A percentile compares a stretch with the other conserved stretches of the same genome.
These are phyloP conservation scores for Leishmania aethiopica DNA, from an alignment of 208 protist species.

Conservation along the genomic window DNA sequence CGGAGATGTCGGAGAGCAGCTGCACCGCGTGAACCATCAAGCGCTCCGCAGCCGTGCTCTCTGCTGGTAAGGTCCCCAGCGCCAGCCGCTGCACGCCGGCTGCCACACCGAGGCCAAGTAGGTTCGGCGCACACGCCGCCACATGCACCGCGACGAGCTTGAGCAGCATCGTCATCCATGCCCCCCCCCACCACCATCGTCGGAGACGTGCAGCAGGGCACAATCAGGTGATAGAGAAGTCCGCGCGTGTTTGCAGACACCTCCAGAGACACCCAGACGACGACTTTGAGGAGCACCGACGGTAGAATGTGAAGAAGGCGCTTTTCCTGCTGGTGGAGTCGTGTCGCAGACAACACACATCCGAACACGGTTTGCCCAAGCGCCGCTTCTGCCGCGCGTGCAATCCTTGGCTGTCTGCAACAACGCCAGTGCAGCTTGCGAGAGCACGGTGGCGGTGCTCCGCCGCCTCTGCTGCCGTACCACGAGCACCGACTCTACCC, in stretches of 20 bases:
- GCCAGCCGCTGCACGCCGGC: constrained; percentile 47
- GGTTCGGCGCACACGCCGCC: constrained; percentile 15
- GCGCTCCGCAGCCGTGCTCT: constrained; percentile 33
- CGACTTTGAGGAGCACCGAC: constrained; percentile 30
- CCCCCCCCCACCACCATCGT: constrained; percentile 29
- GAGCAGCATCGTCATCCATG: constrained; percentile 47
- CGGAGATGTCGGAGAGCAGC: constrained; percentile 39
- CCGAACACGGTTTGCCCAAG: constrained; percentile 18
- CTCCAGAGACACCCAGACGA: background rate
- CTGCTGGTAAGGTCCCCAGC: constrained; percentile 17
- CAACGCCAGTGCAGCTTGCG: background rate
- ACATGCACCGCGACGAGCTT: constrained; percentile 45
- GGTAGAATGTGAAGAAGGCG: constrained; percentile 33
- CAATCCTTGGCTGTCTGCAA: background rate
- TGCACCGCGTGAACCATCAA: constrained; percentile 39
- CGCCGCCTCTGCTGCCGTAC: background rate
- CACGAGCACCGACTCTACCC: constrained; percentile 22
- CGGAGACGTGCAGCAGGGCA: constrained; percentile 34
- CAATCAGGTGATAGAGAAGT: constrained; percentile 21
- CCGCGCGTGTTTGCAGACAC: constrained; percentile 12
- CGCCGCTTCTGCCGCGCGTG: background rate
- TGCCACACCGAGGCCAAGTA: constrained; percentile 43
- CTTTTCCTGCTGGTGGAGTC: constrained; percentile 29
- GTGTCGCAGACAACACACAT: constrained; percentile 15
- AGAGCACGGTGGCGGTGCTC: background rate